phyloP scores from a whole-genome alignment of 805 yeast species.

The Suhomyces tanzawaensis region DNA sequence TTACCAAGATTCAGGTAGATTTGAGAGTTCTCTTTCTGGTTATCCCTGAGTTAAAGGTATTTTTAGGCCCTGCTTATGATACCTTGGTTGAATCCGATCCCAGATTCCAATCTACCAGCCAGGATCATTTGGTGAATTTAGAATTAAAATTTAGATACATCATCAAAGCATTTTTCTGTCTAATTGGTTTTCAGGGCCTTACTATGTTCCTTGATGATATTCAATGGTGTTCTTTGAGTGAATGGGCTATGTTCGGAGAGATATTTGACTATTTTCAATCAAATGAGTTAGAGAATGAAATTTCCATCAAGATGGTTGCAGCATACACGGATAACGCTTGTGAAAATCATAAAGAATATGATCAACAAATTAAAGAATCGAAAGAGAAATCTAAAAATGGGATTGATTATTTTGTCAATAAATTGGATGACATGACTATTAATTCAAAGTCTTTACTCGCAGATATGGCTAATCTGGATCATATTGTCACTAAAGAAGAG shows the following conservation, averaged over 20 bases:
- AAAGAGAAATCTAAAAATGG: not conserved
- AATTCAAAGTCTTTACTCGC: not conserved
- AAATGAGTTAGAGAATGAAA: constrained; percentile 9
- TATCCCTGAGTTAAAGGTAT: constrained; percentile 44
- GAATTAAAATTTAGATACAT: constrained; percentile 43
- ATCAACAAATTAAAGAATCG: not conserved
- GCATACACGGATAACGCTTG: constrained; percentile 3
- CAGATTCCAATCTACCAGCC: not conserved
- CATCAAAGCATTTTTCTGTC: constrained; percentile 41
- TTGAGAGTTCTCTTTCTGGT: constrained; percentile 37
- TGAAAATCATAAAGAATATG: not conserved
- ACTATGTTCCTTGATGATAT: constrained; percentile 47
- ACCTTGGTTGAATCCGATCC: constrained; percentile 8
- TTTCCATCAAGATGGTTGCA: constrained; percentile 10
- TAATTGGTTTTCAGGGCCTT: constrained; percentile 42
- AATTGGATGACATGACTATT: not conserved
- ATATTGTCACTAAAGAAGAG: constrained; percentile 1
- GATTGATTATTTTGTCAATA: not conserved
- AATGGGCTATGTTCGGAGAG: constrained; percentile 29
- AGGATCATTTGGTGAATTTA: constrained; percentile 22
- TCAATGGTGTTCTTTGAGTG: constrained; percentile 41
- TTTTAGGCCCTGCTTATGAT: constrained; percentile 43
- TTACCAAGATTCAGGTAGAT: constrained; percentile 39
- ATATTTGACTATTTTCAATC: constrained; percentile 18
- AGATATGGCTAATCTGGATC: constrained; percentile 1